phyloP scores from a whole-genome alignment of 2,329 filamentous ascomycete species.

The Aspergillus hortae region DNA sequence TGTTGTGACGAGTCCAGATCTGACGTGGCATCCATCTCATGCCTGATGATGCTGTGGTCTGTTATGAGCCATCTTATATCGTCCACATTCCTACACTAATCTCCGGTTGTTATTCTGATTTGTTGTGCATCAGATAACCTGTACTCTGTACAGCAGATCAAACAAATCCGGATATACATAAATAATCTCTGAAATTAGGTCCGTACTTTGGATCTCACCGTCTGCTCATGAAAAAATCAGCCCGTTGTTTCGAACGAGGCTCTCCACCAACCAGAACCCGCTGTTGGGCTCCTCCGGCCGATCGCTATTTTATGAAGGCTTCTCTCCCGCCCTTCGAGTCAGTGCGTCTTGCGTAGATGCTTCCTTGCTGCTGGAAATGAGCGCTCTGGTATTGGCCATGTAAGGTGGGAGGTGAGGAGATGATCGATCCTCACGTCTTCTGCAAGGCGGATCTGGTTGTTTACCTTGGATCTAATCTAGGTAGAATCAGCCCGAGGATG shows the following conservation, averaged over 20 bases:
- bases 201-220: too few relatives aligned
- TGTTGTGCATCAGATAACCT: too few relatives aligned
- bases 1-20: constrained; percentile 5
- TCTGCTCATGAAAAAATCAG: too few relatives aligned
- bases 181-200: too few relatives aligned
- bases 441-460: constrained; percentile 1
- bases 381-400: background rate
- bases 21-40: constrained; percentile 10
- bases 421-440: background rate
- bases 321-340: background rate
- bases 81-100: background rate
- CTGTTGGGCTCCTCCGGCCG: too few relatives aligned
- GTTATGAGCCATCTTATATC: background rate
- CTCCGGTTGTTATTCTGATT: too few relatives aligned
- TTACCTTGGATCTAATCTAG: background rate
- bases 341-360: background rate
- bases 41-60: background rate
- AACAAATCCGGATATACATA: too few relatives aligned
- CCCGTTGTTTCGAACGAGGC: too few relatives aligned
- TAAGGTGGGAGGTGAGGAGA: background rate
- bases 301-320: background rate
- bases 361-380: background rate
- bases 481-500: background rate
- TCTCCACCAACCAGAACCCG: too few relatives aligned
- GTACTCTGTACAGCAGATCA: background rate